A percentile compares a stretch with the other conserved stretches of the same genome.
Conservation (phyloP, 2,329 filamentous ascomycete species). For the Penicillium griseofulvum region DNA sequence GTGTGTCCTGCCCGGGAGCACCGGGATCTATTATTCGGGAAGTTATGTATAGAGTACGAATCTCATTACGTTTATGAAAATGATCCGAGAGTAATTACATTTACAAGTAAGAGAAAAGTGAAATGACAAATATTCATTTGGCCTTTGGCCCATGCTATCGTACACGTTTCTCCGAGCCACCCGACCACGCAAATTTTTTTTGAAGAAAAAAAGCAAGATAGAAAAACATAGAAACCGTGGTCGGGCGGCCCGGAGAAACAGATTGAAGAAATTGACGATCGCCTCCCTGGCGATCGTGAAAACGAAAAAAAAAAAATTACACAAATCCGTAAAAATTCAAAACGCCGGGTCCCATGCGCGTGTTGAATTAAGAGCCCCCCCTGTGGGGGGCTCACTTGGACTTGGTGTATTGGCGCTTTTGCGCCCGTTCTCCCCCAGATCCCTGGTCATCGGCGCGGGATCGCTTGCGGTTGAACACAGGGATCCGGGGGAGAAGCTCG, state of each 20-base stretch:
- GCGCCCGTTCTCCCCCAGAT: conserved; percentile 8
- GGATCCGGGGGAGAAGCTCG: conserved; percentile 4
- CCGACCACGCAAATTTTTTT: conserved; percentile 15
- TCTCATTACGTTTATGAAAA: conserved; percentile 5
- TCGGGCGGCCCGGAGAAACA: conserved; percentile 8
- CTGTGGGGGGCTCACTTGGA: conserved; percentile 4
- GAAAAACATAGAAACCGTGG: conserved; percentile 2
- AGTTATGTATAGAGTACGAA: conserved; percentile 26
- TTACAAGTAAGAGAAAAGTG: neutral
- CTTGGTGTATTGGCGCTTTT: conserved; percentile 15
- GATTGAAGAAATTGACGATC: neutral
- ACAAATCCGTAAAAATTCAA: neutral
- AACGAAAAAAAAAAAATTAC: neutral
- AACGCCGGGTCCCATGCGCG: conserved; percentile 9
- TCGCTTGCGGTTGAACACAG: conserved; percentile 11
- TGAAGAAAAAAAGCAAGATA: conserved; percentile 5
- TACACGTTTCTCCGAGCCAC: conserved; percentile 17
- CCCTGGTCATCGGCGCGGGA: conserved; percentile 12
- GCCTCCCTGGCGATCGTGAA: neutral
- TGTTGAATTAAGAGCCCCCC: neutral
- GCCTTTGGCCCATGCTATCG: conserved; percentile 20
- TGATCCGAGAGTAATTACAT: neutral
- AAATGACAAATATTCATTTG: conserved; percentile 11
- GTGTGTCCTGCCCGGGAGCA: conserved; percentile 7
- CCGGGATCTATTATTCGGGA: conserved; percentile 5